Conservation (phyloP, 257 asterid genomes). For the Coffea eugenioides region DNA sequence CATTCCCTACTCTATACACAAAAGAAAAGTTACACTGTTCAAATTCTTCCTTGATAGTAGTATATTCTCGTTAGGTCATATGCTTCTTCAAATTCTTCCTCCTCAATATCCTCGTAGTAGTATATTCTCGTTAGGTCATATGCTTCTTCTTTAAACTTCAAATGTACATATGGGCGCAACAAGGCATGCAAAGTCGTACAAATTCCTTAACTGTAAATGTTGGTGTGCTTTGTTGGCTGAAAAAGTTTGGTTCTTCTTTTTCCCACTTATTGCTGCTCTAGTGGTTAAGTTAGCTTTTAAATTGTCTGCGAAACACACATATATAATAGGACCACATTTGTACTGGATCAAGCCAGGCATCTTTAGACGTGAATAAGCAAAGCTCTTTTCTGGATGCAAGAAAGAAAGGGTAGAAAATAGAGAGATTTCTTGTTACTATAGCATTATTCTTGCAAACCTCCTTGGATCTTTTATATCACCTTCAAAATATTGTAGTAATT, state of each 20-base stretch:
- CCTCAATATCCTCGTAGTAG: no score
- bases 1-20: no score
- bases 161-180: neutral
- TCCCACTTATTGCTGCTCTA: neutral
- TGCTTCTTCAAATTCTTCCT: neutral
- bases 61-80: neutral
- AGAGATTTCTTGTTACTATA: neutral
- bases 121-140: neutral
- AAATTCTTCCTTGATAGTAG: neutral
- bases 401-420: neutral
- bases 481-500: neutral
- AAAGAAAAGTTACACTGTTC: neutral
- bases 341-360: neutral
- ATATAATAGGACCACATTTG: neutral
- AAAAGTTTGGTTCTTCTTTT: constrained; percentile 11
- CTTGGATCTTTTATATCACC: neutral
- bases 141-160: constrained; percentile 15
- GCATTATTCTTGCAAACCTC: neutral
- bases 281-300: neutral
- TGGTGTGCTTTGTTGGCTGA: constrained; percentile 8
- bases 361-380: neutral
- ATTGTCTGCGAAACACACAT: neutral
- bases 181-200: neutral
- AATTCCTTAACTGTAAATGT: constrained; percentile 1
- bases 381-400: neutral